Evolutionary conservation across 1,284 basidiomycete genomes (phyloP).

Genomic region (Tilletia horrida): DNA sequence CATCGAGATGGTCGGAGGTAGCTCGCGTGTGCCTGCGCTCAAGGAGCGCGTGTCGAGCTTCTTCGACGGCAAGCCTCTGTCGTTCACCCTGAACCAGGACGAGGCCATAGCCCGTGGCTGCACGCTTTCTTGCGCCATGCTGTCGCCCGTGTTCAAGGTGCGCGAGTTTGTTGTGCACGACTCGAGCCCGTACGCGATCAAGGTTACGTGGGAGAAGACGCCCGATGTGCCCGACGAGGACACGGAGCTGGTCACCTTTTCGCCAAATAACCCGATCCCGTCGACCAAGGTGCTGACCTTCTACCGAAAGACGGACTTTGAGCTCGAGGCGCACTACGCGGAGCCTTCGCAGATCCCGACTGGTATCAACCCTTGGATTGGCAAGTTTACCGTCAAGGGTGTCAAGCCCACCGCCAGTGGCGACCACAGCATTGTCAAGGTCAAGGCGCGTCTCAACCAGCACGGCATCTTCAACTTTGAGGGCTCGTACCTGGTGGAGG

Average conservation of each 20-base stretch:
- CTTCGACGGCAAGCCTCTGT: conserved; percentile 42
- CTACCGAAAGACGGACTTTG: conserved; percentile 55
- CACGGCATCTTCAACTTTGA: conserved; percentile 54
- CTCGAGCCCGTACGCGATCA: conserved; percentile 52
- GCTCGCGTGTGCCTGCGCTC: conserved; percentile 51
- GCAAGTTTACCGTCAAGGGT: conserved; percentile 50
- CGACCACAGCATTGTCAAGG: conserved; percentile 55
- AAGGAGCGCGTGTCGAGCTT: conserved; percentile 49
- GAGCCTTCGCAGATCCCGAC: conserved; percentile 40
- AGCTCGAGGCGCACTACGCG: conserved; percentile 50
- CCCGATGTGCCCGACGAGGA: conserved; percentile 54
- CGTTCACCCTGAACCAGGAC: conserved; percentile 54
- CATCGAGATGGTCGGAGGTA: conserved; percentile 53
- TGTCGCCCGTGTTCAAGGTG: conserved; percentile 54
- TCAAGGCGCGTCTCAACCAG: conserved; percentile 54
- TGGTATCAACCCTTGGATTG: conserved; percentile 52
- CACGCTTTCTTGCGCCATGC: conserved; percentile 53
- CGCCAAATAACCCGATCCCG: conserved; percentile 54
- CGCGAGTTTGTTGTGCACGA: conserved; percentile 54
- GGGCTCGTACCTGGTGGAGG: conserved; percentile 53
- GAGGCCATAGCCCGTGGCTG: conserved; percentile 52
- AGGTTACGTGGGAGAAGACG: conserved; percentile 54
- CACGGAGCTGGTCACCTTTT: conserved; percentile 54
- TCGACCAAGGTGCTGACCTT: conserved; percentile 55
- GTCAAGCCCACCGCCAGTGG: conserved; percentile 51